Percentiles rank a stretch among this genome's conserved stretches.
Conservation (phyloP, 2,329 filamentous ascomycete species). For the Orbilia quercus region DNA sequence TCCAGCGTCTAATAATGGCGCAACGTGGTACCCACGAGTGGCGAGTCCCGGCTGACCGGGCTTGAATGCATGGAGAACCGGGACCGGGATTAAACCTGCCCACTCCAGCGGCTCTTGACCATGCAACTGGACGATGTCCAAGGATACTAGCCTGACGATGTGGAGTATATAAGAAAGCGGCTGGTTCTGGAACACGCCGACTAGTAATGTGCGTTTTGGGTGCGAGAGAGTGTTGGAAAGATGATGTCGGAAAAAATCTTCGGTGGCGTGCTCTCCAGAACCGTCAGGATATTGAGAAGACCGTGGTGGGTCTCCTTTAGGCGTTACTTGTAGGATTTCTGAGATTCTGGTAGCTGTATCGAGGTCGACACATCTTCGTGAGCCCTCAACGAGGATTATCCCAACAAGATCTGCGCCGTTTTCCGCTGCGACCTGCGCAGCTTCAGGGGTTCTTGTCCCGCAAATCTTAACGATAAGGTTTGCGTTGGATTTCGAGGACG, state of each 20-base stretch:
- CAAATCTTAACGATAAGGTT: conserved; percentile 91
- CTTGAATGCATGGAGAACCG: conserved; percentile 86
- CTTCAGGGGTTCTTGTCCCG: conserved; percentile 84
- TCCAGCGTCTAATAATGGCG: conserved; percentile 88
- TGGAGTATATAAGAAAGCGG: conserved; percentile 82
- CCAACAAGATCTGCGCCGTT: conserved; percentile 91
- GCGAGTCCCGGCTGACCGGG: conserved; percentile 69
- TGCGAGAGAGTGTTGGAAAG: conserved; percentile 68
- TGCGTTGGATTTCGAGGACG: conserved; percentile 57
- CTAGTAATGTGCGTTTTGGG: conserved; percentile 76
- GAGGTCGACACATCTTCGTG: conserved; percentile 81
- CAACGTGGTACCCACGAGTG: conserved; percentile 77
- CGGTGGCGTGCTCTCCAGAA: conserved; percentile 13
- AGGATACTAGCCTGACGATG: conserved; percentile 77
- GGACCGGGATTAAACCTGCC: conserved; percentile 87
- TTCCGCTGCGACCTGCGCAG: conserved; percentile 81
- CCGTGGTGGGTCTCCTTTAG: conserved; percentile 60
- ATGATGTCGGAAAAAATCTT: conserved; percentile 59
- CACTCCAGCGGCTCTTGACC: conserved; percentile 93
- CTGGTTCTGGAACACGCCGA: conserved; percentile 95
- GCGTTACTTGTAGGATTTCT: conserved; percentile 74
- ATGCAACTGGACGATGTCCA: conserved; percentile 93
- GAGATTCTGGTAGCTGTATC: conserved; percentile 85
- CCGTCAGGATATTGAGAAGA: conserved; percentile 61
- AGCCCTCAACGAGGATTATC: conserved; percentile 86